phyloP scores from a whole-genome alignment of 805 yeast species.

The Nakazawaea ambrosiae region DNA sequence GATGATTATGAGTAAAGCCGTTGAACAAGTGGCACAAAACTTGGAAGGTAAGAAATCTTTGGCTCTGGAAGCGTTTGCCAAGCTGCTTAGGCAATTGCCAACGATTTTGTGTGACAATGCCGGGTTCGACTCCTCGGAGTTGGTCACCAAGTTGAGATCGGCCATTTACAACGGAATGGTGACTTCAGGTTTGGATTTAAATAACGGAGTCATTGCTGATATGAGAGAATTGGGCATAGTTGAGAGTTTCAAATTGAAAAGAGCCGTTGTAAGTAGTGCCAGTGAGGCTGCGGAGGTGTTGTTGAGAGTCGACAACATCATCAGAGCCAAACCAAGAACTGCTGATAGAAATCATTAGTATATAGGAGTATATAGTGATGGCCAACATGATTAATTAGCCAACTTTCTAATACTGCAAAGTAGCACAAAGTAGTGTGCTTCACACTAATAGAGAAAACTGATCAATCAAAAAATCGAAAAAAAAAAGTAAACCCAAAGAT shows the following conservation, averaged over 20 bases:
- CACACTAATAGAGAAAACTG: too few relatives aligned
- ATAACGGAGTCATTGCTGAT: conserved; percentile 80
- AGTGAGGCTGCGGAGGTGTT: conserved; percentile 98
- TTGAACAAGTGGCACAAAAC: conserved; percentile 85
- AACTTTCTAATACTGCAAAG: too few relatives aligned
- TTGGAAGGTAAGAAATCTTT: conserved; percentile 89
- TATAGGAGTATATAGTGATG: not conserved
- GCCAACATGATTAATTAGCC: too few relatives aligned
- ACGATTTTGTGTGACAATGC: conserved; percentile 96
- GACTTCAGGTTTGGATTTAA: conserved; percentile 86
- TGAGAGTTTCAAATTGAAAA: conserved; percentile 86
- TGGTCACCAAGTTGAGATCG: conserved; percentile 84
- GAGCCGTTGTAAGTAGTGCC: conserved; percentile 91
- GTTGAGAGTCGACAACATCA: conserved; percentile 92
- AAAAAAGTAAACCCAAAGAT: too few relatives aligned
- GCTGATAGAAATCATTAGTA: conserved; percentile 62
- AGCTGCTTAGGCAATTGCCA: conserved; percentile 91
- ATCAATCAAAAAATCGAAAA: too few relatives aligned
- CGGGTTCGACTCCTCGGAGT: conserved; percentile 89
- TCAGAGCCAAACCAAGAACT: conserved; percentile 95
- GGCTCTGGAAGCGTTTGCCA: conserved; percentile 92
- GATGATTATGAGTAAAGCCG: conserved; percentile 95
- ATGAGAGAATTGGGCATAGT: conserved; percentile 92
- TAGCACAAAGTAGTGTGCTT: too few relatives aligned
- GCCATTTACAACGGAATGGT: conserved; percentile 88